Evolutionary conservation across 2,329 filamentous ascomycete species (phyloP), one percentile per base, ranked within the genome.

Genomic region (Penicillium sp.): DNA sequence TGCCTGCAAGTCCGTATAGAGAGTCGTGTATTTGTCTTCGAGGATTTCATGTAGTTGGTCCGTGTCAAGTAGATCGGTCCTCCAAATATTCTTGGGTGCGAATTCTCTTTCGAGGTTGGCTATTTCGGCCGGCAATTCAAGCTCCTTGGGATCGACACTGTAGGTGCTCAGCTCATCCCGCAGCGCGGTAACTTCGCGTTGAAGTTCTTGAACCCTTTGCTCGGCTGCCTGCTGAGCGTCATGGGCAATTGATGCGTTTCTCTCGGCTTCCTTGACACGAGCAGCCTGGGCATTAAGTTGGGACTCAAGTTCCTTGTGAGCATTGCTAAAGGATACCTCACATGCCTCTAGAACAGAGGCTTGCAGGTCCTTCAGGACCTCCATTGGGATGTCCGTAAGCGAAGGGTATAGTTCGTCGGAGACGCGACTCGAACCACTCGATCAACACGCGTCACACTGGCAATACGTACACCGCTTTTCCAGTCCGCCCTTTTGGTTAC

Each of bases 1-100:
- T 10, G 62, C 72, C 41, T 65, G 58, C 12, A 72, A 49, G 53
- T 75, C 71, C 8, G 55, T 51, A 48, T 77, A 78, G 15, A 78
- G 64, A 10, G 69, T 63, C 2, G 61, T 56, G 63, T 78, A 78
- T 61, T 69, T 70, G 5, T 60, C 35, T n/a, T 64, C 65, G 31
- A 77, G 54, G 5, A 55, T 56, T 49, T 67, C 51, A 34, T 63
- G 62, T 41, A 58, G 48, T 15, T 69, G 57, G 35, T 60, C 60
- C 34, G 60, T 39, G 31, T 67, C 54, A n/a, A 56, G 38, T 31
- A 50, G 42, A 22, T 59, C 35, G 45, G 34, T 52, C 48, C 58
- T 43, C 53, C 55, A 62, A 12, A 72, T 41, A 50, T 62, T 65
- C n/a, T 69, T 54, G 4, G 74, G 73, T 22, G 65, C 66, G 58